phyloP scores from a whole-genome alignment of 2,329 filamentous ascomycete genomes.

The Ophiocordyceps polyrhachis-furcata region DNA sequence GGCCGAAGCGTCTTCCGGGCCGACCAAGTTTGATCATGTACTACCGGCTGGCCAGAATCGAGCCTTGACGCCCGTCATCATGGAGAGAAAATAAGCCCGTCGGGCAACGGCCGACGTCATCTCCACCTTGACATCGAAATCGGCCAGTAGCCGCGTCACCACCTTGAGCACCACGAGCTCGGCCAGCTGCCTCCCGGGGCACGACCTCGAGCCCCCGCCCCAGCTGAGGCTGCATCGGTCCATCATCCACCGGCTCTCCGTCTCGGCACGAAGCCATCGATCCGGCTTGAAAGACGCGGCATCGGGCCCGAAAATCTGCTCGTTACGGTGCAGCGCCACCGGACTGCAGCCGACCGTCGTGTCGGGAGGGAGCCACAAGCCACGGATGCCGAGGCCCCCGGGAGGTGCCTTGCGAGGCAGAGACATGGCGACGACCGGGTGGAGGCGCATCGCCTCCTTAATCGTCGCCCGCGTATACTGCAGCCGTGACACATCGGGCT shows the following conservation, averaged over 20 bases:
- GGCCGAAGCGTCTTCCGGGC: slow-evolving; percentile 22
- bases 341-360: slow-evolving; percentile 33
- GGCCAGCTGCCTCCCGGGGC: slow-evolving; percentile 30
- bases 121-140: slow-evolving; percentile 24
- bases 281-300: slow-evolving; percentile 24
- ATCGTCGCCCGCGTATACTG: slow-evolving; percentile 24
- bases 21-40: not conserved
- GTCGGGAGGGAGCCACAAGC: slow-evolving; percentile 20
- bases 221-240: slow-evolving; percentile 30
- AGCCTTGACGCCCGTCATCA: slow-evolving; percentile 27
- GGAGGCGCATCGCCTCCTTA: slow-evolving; percentile 30
- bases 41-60: slow-evolving; percentile 13
- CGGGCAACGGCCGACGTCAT: slow-evolving; percentile 20
- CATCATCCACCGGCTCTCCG: slow-evolving; percentile 17
- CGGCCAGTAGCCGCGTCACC: slow-evolving; percentile 19
- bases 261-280: slow-evolving; percentile 24
- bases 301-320: slow-evolving; percentile 27
- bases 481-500: slow-evolving; percentile 6
- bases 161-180: slow-evolving; percentile 29
- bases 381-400: slow-evolving; percentile 18
- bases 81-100: slow-evolving; percentile 31
- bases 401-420: slow-evolving; percentile 25
- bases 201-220: slow-evolving; percentile 31
- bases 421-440: slow-evolving; percentile 33
- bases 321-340: slow-evolving; percentile 28